Evolutionary conservation across 1,284 basidiomycete species (phyloP), one percentile per base, ranked within the genome.

Genomic region (Trichosporon faecale): DNA sequence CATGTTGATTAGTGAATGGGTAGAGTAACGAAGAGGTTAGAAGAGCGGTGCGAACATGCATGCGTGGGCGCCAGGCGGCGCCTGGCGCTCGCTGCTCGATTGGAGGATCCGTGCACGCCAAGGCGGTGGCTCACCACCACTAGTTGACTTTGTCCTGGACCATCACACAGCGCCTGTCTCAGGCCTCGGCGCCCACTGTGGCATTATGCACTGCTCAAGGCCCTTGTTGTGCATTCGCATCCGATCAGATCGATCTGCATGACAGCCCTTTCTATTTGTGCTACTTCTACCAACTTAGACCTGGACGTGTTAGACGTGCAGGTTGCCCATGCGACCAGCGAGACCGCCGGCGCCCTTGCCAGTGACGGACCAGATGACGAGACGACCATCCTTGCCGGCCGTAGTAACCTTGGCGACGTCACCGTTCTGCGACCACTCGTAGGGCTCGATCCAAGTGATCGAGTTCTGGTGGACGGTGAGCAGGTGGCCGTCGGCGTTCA

Each of bases 381-480:
- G 85, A 77, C 91, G 91, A 5, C 97, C 97, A 84, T 99, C 97
- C 31, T 95, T 92, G 9, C 95, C 97, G n/a, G 90, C 91, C 18
- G 95, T 98, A 80, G 91, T 94, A 70, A 99, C 90, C 76, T 88
- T 88, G 63, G 85, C 86, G 7, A 98, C 90, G 3, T 87, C 84
- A 0, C 88, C 89, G 23, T 86, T 88, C 1, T 85, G 80, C 0
- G 82, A 85, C 72, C 87, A 87, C 71, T 91, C 90, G 77, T 93
- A 96, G 29, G 91, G 85, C 68, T 93, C 86, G 63, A 97, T 86
- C 75, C 87, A 91, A n/a, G 95, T 98, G 84, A 99, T 98, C 55
- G 95, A 97, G 85, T 99, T 99, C 86, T 98, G 96, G 83, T 99
- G 97, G 55, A 97, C 88, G 2, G 96, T 99, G 77, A 77, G 81